Conservation (phyloP, 495 filamentous ascomycete genomes). For the Cercophora newfieldiana region DNA sequence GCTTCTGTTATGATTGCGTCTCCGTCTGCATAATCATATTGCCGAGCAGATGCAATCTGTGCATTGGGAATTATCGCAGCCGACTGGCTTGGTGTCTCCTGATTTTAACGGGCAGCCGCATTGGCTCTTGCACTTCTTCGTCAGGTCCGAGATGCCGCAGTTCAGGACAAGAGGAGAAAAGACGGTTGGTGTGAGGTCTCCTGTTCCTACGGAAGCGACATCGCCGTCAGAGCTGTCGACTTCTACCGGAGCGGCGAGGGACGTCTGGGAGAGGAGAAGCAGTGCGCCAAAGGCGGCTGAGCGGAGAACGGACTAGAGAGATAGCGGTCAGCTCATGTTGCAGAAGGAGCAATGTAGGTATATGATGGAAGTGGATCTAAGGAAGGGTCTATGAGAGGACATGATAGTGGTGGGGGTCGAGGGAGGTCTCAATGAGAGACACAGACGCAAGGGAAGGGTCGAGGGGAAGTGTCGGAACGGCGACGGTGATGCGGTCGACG, state of each 20-base stretch:
- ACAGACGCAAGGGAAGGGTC: too few species aligned
- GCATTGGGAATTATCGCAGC: too few species aligned
- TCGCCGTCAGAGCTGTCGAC: constrained; percentile 21
- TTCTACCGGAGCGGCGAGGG: not conserved
- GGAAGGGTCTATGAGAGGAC: not conserved
- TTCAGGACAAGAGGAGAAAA: not conserved
- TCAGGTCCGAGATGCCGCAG: not conserved
- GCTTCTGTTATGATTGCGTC: too few species aligned
- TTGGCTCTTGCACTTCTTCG: not conserved
- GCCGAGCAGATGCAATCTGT: too few species aligned
- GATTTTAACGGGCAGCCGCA: too few species aligned
- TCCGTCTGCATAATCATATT: too few species aligned
- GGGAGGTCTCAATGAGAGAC: not conserved
- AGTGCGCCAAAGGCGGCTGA: not conserved
- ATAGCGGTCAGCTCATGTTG: not conserved
- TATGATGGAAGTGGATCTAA: not conserved
- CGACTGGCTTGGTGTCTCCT: too few species aligned
- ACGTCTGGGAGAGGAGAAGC: constrained; percentile 3
- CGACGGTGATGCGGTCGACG: too few species aligned
- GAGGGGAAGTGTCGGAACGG: too few species aligned
- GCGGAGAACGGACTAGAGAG: not conserved
- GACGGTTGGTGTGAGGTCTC: constrained; percentile 30
- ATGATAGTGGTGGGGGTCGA: not conserved
- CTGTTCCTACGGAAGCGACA: not conserved
- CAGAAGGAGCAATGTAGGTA: not conserved